A percentile compares a stretch with the other conserved stretches of the same genome.
phyloP scores from a whole-genome alignment of 768 basidiomycete species.

The Rhodotorula paludigena region DNA sequence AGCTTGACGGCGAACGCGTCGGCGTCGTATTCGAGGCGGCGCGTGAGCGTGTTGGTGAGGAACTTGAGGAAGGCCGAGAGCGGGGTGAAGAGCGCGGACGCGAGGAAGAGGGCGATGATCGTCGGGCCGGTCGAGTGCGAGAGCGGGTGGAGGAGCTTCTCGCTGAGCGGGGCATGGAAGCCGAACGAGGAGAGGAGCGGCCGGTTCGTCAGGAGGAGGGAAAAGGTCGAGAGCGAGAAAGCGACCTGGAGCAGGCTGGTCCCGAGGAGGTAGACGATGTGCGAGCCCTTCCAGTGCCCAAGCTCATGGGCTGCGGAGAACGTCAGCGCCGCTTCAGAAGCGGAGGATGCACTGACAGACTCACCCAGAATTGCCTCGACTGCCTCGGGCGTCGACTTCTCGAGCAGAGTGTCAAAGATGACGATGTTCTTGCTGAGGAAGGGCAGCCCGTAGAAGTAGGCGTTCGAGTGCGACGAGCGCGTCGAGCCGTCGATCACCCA shows the following conservation, averaged over 20 bases:
- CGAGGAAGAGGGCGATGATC: slow-evolving; percentile 77
- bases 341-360: background rate
- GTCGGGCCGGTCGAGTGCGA: slow-evolving; percentile 43
- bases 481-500: slow-evolving; percentile 90
- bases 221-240: slow-evolving; percentile 64
- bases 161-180: slow-evolving; percentile 53
- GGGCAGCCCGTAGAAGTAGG: slow-evolving; percentile 84
- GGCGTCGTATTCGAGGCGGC: slow-evolving; percentile 87
- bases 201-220: slow-evolving; percentile 78
- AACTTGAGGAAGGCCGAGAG: slow-evolving; percentile 68
- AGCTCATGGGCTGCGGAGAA: slow-evolving; percentile 71
- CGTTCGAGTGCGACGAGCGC: background rate
- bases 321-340: background rate
- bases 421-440: slow-evolving; percentile 59
- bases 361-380: slow-evolving; percentile 85
- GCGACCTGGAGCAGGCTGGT: slow-evolving; percentile 25
- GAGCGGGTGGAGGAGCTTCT: background rate
- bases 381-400: slow-evolving; percentile 80
- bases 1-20: slow-evolving; percentile 79
- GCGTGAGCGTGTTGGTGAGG: slow-evolving; percentile 72
- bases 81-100: slow-evolving; percentile 82
- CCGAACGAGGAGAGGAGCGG: slow-evolving; percentile 74
- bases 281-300: slow-evolving; percentile 90
- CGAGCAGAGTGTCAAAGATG: slow-evolving; percentile 94
- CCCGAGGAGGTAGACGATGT: slow-evolving; percentile 48